phyloP scores from a whole-genome alignment of 176 grass and related monocot genomes.

The Lolium perenne region DNA sequence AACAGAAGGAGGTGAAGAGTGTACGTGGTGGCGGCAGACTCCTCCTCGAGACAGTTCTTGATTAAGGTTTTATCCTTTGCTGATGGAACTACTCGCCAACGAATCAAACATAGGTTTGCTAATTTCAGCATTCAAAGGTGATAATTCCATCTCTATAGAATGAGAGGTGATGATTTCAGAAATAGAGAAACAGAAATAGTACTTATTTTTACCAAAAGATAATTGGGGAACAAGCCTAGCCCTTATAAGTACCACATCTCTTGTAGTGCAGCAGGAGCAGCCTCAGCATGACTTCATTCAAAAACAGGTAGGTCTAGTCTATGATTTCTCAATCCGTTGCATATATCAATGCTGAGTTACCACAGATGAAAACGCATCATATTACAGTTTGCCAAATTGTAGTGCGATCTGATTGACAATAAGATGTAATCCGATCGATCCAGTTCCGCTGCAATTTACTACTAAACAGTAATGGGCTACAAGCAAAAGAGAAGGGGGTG shows the following conservation, averaged over 20 bases:
- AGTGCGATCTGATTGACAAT: background rate
- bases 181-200: background rate
- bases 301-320: background rate
- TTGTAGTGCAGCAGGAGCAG: background rate
- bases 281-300: background rate
- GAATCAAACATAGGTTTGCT: background rate
- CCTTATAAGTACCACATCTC: background rate
- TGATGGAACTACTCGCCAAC: background rate
- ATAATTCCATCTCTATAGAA: background rate
- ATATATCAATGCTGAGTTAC: background rate
- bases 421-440: background rate
- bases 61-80: conserved; percentile 27
- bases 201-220: too few species aligned
- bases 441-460: too few species aligned
- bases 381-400: background rate
- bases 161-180: background rate
- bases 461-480: too few species aligned
- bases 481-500: too few species aligned
- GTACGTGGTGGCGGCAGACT: conserved; percentile 79
- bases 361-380: background rate
- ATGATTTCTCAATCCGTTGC: background rate
- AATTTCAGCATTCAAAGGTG: background rate
- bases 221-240: background rate
- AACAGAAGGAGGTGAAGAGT: background rate
- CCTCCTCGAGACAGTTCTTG: conserved; percentile 85